These are phyloP conservation scores for Radiomyces spectabilis DNA, from an alignment of 192 early-diverging fungal species.

Conservation along the genomic window DNA sequence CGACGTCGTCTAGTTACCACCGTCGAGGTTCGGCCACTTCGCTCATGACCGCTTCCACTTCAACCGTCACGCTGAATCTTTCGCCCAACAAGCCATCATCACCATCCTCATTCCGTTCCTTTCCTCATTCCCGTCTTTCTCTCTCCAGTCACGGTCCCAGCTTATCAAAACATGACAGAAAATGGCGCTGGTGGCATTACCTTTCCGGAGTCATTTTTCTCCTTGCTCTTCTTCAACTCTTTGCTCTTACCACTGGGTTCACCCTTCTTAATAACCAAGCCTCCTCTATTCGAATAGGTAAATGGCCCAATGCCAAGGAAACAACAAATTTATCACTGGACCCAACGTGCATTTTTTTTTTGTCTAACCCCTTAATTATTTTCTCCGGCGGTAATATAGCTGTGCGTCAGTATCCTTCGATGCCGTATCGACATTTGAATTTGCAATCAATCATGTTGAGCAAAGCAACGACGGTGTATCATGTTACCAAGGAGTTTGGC, in stretches of 20 bases:
- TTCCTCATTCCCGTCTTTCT: background rate
- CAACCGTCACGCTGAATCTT: too few species aligned
- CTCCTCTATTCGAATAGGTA: slow-evolving; percentile 20
- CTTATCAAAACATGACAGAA: slow-evolving; percentile 7
- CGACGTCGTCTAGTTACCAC: too few species aligned
- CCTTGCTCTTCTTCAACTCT: slow-evolving; percentile 5
- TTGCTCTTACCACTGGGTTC: slow-evolving; percentile 5
- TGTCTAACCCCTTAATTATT: background rate
- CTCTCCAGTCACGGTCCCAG: background rate
- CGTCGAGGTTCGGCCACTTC: too few species aligned
- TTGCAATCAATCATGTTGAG: slow-evolving; percentile 5
- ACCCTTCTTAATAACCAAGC: slow-evolving; percentile 5
- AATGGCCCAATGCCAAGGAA: too few species aligned
- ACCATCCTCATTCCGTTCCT: background rate
- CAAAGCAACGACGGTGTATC: slow-evolving; percentile 41
- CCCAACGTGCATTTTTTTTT: background rate
- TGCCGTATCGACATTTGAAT: slow-evolving; percentile 38
- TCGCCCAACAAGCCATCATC: too few species aligned
- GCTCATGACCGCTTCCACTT: too few species aligned
- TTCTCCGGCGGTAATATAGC: slow-evolving; percentile 16
- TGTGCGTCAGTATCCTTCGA: slow-evolving; percentile 34
- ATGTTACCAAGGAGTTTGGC: slow-evolving; percentile 52
- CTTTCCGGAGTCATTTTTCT: slow-evolving; percentile 2
- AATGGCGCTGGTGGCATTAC: slow-evolving; percentile 28
- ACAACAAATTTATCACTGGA: slow-evolving; percentile 1